Evolutionary conservation across 345 rosid species (phyloP).

Genomic region (Syzygium oleosum): DNA sequence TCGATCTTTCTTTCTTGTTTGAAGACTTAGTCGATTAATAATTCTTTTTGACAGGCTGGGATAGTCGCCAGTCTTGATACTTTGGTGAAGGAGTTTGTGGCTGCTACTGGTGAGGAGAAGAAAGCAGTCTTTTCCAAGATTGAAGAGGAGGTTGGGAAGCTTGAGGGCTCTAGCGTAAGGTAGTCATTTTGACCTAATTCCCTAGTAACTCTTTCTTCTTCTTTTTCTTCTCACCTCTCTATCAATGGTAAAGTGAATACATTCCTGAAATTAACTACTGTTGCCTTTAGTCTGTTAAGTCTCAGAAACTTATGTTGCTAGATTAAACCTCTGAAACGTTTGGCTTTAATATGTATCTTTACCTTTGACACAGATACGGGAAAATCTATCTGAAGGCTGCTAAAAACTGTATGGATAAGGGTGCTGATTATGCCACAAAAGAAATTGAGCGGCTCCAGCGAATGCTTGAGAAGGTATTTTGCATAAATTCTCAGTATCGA

Average conservation of each 20-base stretch:
- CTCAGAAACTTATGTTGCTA: neutral
- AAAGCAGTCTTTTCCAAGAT: slow-evolving; percentile 51
- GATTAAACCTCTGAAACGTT: neutral
- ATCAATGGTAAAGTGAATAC: neutral
- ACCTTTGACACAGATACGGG: slow-evolving; percentile 41
- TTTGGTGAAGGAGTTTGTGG: slow-evolving; percentile 76
- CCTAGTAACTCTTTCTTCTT: neutral
- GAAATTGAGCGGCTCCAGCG: slow-evolving; percentile 80
- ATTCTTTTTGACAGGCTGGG: slow-evolving; percentile 60
- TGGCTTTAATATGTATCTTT: neutral
- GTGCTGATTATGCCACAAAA: slow-evolving; percentile 66
- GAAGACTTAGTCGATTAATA: neutral
- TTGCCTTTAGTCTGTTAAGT: neutral
- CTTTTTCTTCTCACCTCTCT: neutral
- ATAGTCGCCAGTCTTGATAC: slow-evolving; percentile 63
- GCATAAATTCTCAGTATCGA: neutral
- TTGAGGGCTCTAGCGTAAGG: slow-evolving; percentile 62
- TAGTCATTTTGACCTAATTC: slow-evolving; percentile 6
- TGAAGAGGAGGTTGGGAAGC: slow-evolving; percentile 70
- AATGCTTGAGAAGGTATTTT: slow-evolving; percentile 64
- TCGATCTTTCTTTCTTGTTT: neutral
- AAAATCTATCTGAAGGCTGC: slow-evolving; percentile 77
- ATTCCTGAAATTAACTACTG: neutral
- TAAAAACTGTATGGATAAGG: slow-evolving; percentile 65
- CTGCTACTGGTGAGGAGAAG: slow-evolving; percentile 69